phyloP scores from a whole-genome alignment of 192 early-diverging fungal genomes.

The Helicostylum pulchrum region DNA sequence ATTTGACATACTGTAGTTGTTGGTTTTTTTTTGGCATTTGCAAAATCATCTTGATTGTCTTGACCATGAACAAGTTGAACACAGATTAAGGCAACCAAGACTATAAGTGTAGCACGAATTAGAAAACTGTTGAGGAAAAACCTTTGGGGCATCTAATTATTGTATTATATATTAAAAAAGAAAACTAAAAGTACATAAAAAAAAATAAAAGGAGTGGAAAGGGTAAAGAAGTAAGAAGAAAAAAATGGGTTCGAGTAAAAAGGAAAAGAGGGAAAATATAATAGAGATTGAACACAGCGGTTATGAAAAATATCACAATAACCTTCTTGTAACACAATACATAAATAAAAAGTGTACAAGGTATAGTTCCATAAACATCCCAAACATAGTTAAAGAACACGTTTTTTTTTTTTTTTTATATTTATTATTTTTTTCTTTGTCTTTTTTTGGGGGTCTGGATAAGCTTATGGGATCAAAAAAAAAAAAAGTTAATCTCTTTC shows the following conservation, averaged over 20 bases:
- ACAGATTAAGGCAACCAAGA: background rate
- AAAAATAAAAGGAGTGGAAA: background rate
- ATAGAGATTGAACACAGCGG: background rate
- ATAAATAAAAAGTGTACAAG: conserved; percentile 1
- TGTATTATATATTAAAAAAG: background rate
- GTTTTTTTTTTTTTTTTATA: background rate
- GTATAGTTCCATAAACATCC: background rate
- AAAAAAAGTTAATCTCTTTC: background rate
- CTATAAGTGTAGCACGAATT: background rate
- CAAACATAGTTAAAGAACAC: background rate
- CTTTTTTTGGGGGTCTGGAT: too few relatives aligned
- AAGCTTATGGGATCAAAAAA: too few relatives aligned
- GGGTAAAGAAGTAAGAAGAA: background rate
- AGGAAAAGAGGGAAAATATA: background rate
- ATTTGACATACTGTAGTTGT: background rate
- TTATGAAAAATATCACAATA: background rate
- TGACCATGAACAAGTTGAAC: background rate
- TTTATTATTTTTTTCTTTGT: too few relatives aligned
- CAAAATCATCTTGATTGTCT: background rate
- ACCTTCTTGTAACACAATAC: background rate
- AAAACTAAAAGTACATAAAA: background rate
- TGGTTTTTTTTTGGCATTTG: background rate
- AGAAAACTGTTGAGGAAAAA: background rate
- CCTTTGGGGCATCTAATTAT: background rate
- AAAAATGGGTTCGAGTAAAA: background rate